Evolutionary conservation across 2,329 filamentous ascomycete species (phyloP), one percentile per base, ranked within the genome.

Genomic region (Cladobotryum protrusum): DNA sequence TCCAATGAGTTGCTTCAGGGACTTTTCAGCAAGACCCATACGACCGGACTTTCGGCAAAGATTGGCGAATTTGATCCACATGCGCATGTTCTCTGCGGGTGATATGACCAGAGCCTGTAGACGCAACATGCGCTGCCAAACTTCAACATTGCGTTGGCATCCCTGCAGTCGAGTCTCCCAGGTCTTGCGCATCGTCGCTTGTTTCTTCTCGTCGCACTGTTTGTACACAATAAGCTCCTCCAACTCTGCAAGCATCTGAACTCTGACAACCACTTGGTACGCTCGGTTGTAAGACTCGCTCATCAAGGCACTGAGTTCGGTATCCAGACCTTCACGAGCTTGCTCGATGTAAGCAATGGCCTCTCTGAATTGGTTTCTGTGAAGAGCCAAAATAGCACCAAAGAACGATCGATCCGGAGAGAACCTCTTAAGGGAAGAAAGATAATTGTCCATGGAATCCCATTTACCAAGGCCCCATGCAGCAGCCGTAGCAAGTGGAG

Each of bases 21-120:
- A 95, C 71, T 96, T 95, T 71, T 99, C 93, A 1, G 93, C 93
- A 44, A 99, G 79, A 9, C 93, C 92, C 77, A 92, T 91, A 29
- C 93, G 86, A 51, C 89, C 87, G 41, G 92, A 96, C 69, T 99
- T 99, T 61, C 95, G 87, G 69, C 95, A 99, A 5, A 99, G 81
- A 61, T 97, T 99, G 61, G 93, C 89, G 66, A 96, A 99, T 66
- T 99, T 99, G 74, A 99, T 97, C 84, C 91, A 96, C 90, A 99
- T 99, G 61, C 95, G 88, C 76, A 95, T 89, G 62, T 96, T 96
- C 66, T 99, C 91, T 33, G 82, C 82, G 0, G 95, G 92, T 1
- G 85, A 85, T 54, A 97, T 92, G 52, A 99, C 93, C 46, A 99
- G 77, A 17, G 90, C 88, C 53, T 93, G 84, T 32, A 99, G 84